These are phyloP conservation scores for Metschnikowia proteae DNA, from an alignment of 805 yeast genomes.

Conservation along the genomic window DNA sequence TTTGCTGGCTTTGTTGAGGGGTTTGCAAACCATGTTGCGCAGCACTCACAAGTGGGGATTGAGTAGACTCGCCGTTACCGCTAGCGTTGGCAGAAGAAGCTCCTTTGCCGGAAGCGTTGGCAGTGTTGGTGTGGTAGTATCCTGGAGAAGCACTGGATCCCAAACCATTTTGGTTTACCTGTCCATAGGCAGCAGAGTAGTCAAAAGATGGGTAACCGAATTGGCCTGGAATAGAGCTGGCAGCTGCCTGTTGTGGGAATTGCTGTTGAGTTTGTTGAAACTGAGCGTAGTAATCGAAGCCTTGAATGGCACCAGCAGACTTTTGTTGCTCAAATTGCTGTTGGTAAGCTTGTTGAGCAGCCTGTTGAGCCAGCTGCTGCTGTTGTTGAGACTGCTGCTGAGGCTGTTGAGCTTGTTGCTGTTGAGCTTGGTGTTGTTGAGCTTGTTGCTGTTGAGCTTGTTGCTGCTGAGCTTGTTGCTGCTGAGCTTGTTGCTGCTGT, in stretches of 20 bases:
- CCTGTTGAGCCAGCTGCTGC: slow-evolving; percentile 8
- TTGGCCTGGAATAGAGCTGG: slow-evolving; percentile 40
- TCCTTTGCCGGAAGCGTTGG: slow-evolving; percentile 21
- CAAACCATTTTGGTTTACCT: slow-evolving; percentile 17
- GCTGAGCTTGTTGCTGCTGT: slow-evolving; percentile 13
- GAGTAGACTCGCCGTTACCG: slow-evolving; percentile 25
- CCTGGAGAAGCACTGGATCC: slow-evolving; percentile 16
- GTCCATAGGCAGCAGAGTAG: slow-evolving; percentile 36
- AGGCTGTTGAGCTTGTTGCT: slow-evolving; percentile 17
- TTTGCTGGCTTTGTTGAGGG: slow-evolving; percentile 29
- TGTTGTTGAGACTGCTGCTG: slow-evolving; percentile 6
- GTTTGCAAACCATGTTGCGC: slow-evolving; percentile 25
- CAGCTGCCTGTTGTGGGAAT: slow-evolving; percentile 37
- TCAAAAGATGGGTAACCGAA: slow-evolving; percentile 45
- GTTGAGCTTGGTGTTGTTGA: slow-evolving; percentile 18
- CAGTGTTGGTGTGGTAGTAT: slow-evolving; percentile 27
- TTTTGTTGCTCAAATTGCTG: slow-evolving; percentile 15
- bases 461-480: slow-evolving; percentile 6
- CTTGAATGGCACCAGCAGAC: slow-evolving; percentile 15
- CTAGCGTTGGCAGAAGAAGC: slow-evolving; percentile 21
- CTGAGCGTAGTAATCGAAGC: slow-evolving; percentile 20
- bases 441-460: slow-evolving; percentile 26
- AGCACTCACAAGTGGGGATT: slow-evolving; percentile 29
- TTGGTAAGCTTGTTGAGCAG: slow-evolving; percentile 13
- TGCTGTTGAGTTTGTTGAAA: slow-evolving; percentile 28